These are phyloP conservation scores for Neurospora tetrasperma DNA, from an alignment of 495 filamentous ascomycete species.

Conservation along the genomic window DNA sequence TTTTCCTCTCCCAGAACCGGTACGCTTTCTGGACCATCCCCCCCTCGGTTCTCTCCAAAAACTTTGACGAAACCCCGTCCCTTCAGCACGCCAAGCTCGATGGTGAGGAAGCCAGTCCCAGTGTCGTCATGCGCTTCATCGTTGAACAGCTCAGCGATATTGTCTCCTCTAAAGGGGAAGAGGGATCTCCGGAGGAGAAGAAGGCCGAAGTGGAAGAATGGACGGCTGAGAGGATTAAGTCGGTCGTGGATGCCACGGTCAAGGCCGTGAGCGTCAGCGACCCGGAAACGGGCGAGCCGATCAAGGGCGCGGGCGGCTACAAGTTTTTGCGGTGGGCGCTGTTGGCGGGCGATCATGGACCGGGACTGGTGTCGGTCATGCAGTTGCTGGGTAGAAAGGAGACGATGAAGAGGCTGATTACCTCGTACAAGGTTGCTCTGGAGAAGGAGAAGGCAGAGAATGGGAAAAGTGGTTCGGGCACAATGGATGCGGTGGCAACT, in stretches of 20 bases:
- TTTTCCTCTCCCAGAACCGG: slow-evolving; percentile 47
- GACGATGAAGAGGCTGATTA: slow-evolving; percentile 43
- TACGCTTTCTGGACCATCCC: slow-evolving; percentile 53
- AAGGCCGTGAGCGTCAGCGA: slow-evolving; percentile 1
- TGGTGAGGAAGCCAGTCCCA: background rate
- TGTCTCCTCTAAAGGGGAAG: background rate
- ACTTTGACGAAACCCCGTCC: background rate
- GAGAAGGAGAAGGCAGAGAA: background rate
- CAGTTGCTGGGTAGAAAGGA: slow-evolving; percentile 52
- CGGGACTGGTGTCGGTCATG: slow-evolving; percentile 49
- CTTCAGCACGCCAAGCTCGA: background rate
- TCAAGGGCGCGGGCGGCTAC: slow-evolving; percentile 31
- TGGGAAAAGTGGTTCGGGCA: background rate
- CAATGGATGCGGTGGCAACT: background rate
- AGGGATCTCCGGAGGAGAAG: background rate
- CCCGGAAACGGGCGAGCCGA: slow-evolving; percentile 26
- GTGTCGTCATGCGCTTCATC: background rate
- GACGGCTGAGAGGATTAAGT: background rate
- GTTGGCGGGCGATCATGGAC: slow-evolving; percentile 46
- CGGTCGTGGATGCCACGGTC: background rate
- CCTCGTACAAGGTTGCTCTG: slow-evolving; percentile 24
- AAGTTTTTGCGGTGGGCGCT: slow-evolving; percentile 61
- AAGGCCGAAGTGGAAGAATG: background rate
- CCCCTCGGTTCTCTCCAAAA: background rate
- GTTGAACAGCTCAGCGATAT: background rate